phyloP scores from a whole-genome alignment of 2,329 filamentous ascomycete species.

The Ophiostoma piceae region DNA sequence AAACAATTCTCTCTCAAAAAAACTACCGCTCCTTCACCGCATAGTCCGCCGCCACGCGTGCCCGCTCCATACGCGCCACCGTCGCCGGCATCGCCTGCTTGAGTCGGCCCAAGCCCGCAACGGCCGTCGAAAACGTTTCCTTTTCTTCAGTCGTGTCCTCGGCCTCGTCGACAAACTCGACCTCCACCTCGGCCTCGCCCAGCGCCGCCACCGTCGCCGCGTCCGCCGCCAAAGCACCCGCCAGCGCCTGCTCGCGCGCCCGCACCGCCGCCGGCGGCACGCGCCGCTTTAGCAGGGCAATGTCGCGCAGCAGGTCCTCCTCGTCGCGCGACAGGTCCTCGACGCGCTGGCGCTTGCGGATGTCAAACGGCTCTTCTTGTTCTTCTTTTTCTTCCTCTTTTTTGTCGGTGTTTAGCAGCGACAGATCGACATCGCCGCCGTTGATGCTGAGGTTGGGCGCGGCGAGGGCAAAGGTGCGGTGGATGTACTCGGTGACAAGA shows the following conservation, averaged over 20 bases:
- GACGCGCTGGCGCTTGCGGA: conserved; percentile 53
- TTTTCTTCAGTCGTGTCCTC: conserved; percentile 29
- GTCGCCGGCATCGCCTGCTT: conserved; percentile 58
- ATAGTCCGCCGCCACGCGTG: conserved; percentile 55
- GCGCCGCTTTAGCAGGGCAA: conserved; percentile 54
- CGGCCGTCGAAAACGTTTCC: conserved; percentile 37
- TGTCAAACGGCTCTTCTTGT: conserved; percentile 56
- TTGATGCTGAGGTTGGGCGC: conserved; percentile 59
- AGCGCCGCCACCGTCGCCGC: conserved; percentile 37
- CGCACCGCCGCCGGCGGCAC: conserved; percentile 44
- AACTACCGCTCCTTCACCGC: conserved; percentile 42
- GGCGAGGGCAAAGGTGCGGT: conserved; percentile 54
- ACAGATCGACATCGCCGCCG: conserved; percentile 47
- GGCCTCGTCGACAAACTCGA: conserved; percentile 36
- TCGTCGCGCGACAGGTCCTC: conserved; percentile 58
- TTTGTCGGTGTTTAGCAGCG: conserved; percentile 28
- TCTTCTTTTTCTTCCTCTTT: conserved; percentile 30
- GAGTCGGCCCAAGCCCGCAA: conserved; percentile 48
- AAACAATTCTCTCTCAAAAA: too few species aligned
- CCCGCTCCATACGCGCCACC: conserved; percentile 61
- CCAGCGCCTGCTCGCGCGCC: conserved; percentile 40
- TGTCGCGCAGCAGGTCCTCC: conserved; percentile 59
- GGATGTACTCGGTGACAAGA: conserved; percentile 60
- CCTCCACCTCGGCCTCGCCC: conserved; percentile 31
- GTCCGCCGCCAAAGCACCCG: conserved; percentile 42